Percentiles rank a stretch among this genome's conserved stretches.
phyloP scores from a whole-genome alignment of 352 stramenopile species.

The Globisporangium cystogenes region DNA sequence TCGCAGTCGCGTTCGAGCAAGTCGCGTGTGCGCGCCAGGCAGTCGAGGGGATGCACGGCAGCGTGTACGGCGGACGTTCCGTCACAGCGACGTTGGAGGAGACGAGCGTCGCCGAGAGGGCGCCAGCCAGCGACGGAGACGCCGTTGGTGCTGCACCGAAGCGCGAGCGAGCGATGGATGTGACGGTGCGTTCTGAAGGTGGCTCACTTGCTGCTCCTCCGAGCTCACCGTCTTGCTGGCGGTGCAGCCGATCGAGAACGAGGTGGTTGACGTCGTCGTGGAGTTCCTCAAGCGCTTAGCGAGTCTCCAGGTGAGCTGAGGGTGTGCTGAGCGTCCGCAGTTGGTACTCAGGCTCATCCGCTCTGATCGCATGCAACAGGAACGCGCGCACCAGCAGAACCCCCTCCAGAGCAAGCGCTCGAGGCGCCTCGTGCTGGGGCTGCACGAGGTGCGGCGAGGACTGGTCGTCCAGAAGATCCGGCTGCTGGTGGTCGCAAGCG shows the following conservation, averaged over 20 bases:
- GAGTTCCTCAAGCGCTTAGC: constrained; percentile 12
- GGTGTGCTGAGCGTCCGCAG: no score
- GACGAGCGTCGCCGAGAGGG: not conserved
- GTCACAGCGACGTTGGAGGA: not conserved
- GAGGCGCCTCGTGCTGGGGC: constrained; percentile 11
- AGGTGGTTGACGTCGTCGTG: not conserved
- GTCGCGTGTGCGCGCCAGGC: not conserved
- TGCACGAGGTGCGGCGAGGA: constrained; percentile 11
- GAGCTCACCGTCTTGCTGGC: not conserved
- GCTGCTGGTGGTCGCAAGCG: constrained; percentile 9
- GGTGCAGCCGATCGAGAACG: constrained; percentile 1
- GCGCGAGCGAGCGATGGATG: not conserved
- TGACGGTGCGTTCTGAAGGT: not conserved
- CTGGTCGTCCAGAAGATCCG: constrained; percentile 6
- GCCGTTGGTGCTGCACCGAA: not conserved
- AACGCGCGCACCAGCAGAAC: constrained; percentile 11
- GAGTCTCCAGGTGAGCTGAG: constrained; percentile 8
- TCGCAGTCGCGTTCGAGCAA: constrained; percentile 2
- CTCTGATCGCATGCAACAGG: not conserved
- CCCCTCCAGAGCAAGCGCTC: constrained; percentile 12
- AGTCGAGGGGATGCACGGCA: constrained; percentile 3
- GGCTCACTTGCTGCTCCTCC: no score
- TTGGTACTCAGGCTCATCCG: no score
- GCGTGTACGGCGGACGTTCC: constrained; percentile 2
- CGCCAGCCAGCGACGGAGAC: not conserved